Base-by-base conservation (phyloP, 345 rosid species). In the Populus davidiana region DNA sequence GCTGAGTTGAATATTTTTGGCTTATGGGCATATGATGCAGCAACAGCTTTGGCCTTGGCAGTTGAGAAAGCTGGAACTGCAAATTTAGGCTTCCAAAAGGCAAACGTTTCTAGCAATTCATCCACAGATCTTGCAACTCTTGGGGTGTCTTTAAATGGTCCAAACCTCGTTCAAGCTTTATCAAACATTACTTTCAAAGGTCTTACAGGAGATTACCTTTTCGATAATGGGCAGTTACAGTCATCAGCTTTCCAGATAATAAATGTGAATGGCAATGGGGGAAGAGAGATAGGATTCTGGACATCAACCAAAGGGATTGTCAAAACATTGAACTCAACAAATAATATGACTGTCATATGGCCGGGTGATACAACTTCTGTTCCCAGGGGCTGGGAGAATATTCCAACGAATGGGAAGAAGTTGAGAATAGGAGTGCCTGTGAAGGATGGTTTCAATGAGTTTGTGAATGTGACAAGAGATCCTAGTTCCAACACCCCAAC, bases 371-470 rank as follows among this genome's bases (percentile, higher is more conserved):
- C 86, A 21, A 56, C n/a, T 25, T 56, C 56, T 14, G 66, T 35
- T 68, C 90, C 91, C 0, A 88, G 17, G 74, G 93, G 91, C 2
- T 87, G 90, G 90, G 83, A 83, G 70, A 70, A 25, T 25, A 25
- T 86, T 3, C 93, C 91, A 1, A 87, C 88, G 5, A 87, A 81
- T 10, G 86, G 80, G 69, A 86, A 81, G 70, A 86, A 7, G 80
- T 41, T 91, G 67, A 75, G 39, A 2, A 83, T 89, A 12, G 89
- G 87, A 44, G 89, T 91, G 18, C 91, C 93, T 7, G 68, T 74
- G 38, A 87, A 70, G 54, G 2, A 1, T 0, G 90, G 89, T 12
- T 89, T 66, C 54, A 81, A 21, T 2, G 81, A 85, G 11, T 86
- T 91, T 8, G 84, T 89, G 35, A 70, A 73, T 35, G 89, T 87